Evolutionary conservation across 805 yeast genomes (phyloP).

Genomic region (Wickerhamomyces hampshirensis): DNA sequence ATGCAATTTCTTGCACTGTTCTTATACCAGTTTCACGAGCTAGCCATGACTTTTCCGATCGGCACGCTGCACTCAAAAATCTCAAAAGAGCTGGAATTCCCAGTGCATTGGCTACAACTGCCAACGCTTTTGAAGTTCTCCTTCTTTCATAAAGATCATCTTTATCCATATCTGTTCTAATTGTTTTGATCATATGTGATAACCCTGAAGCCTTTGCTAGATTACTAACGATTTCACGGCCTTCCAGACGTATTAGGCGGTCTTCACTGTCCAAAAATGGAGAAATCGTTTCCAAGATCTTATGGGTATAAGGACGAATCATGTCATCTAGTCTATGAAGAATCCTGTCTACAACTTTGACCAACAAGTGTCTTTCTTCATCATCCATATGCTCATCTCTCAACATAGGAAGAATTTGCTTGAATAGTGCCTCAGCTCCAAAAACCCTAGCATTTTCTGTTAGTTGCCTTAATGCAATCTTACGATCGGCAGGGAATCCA

Average conservation of each 20-base stretch:
- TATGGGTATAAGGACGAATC: constrained; percentile 68
- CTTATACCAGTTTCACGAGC: constrained; percentile 82
- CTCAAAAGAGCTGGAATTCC: constrained; percentile 74
- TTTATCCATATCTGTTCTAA: constrained; percentile 80
- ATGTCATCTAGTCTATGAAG: constrained; percentile 59
- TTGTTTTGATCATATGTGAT: constrained; percentile 67
- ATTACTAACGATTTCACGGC: constrained; percentile 71
- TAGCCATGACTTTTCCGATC: constrained; percentile 71
- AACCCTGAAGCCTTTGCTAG: constrained; percentile 80
- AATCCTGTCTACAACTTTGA: constrained; percentile 69
- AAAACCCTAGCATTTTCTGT: constrained; percentile 57
- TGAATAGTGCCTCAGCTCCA: constrained; percentile 68
- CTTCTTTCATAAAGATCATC: constrained; percentile 78
- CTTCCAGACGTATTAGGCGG: constrained; percentile 65
- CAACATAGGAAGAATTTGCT: constrained; percentile 69
- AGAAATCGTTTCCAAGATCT: constrained; percentile 65
- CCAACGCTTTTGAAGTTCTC: constrained; percentile 72
- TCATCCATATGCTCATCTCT: constrained; percentile 70
- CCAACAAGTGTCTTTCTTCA: constrained; percentile 76
- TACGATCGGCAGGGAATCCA: constrained; percentile 67
- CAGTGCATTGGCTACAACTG: constrained; percentile 75
- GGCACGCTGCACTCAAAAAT: constrained; percentile 74
- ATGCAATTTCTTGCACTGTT: constrained; percentile 71
- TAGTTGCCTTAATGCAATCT: constrained; percentile 60
- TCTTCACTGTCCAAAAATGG: constrained; percentile 83